Percentiles rank a stretch among this genome's conserved stretches.
These are phyloP conservation scores for Colletotrichum liriopes DNA, from an alignment of 2,329 filamentous ascomycete species.

Conservation along the genomic window DNA sequence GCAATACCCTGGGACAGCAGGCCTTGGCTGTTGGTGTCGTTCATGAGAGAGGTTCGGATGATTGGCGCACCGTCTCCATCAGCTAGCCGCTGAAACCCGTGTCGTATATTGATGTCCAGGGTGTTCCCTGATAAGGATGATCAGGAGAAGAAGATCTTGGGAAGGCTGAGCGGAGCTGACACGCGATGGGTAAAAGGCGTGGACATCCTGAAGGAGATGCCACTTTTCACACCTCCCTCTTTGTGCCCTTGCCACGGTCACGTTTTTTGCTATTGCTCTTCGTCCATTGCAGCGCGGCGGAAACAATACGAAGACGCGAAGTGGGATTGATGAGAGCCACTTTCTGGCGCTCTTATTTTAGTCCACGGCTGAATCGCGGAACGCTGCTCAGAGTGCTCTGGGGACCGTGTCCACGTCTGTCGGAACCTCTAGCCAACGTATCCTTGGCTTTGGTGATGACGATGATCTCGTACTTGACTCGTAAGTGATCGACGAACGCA, in stretches of 20 bases:
- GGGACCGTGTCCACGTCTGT: slow-evolving; percentile 21
- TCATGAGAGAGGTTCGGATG: slow-evolving; percentile 26
- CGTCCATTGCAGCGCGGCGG: background rate
- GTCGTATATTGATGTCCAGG: slow-evolving; percentile 12
- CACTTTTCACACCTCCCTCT: background rate
- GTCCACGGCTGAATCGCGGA: slow-evolving; percentile 10
- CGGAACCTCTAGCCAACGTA: slow-evolving; percentile 14
- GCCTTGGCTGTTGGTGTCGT: slow-evolving; percentile 16
- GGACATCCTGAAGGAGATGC: background rate
- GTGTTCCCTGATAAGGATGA: slow-evolving; percentile 16
- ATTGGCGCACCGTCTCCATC: slow-evolving; percentile 33
- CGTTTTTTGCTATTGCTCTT: background rate
- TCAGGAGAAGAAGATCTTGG: slow-evolving; percentile 22
- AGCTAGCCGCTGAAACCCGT: slow-evolving; percentile 36
- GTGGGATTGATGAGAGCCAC: background rate
- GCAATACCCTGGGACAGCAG: slow-evolving; percentile 16
- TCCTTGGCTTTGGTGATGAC: slow-evolving; percentile 17
- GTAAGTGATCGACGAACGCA: background rate
- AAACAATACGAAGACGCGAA: background rate
- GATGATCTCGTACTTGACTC: slow-evolving; percentile 38
- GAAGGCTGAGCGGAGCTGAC: slow-evolving; percentile 23
- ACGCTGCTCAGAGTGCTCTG: slow-evolving; percentile 18
- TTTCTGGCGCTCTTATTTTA: background rate
- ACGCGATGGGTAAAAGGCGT: background rate
- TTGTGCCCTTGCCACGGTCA: background rate